Conservation (phyloP, 2,329 filamentous ascomycete genomes). For the Fusarium camptoceras region DNA sequence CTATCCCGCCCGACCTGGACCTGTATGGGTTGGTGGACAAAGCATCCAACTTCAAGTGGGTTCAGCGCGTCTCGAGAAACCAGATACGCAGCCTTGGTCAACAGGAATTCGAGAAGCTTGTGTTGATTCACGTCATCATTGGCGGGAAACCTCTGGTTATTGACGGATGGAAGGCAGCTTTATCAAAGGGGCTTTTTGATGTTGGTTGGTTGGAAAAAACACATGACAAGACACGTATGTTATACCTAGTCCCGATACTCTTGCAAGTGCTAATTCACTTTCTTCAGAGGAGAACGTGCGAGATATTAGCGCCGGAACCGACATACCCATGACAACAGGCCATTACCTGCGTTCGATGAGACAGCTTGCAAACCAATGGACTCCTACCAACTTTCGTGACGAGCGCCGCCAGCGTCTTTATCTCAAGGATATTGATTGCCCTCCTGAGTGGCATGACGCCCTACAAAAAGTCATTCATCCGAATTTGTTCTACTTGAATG, state of each 20-base stretch:
- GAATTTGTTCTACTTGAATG: constrained; percentile 90
- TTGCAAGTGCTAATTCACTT: constrained; percentile 33
- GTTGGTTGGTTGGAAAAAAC: constrained; percentile 82
- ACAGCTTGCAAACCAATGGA: constrained; percentile 86
- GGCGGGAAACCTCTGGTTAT: constrained; percentile 91
- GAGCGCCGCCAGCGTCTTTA: constrained; percentile 88
- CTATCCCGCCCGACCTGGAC: constrained; percentile 87
- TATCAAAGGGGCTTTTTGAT: constrained; percentile 84
- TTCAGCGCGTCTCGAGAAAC: constrained; percentile 79
- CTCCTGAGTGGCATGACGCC: constrained; percentile 84
- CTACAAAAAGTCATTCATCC: constrained; percentile 82
- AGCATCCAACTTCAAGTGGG: constrained; percentile 88
- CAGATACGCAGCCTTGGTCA: constrained; percentile 82
- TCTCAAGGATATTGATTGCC: constrained; percentile 97
- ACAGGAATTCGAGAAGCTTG: constrained; percentile 85
- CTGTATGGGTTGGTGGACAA: constrained; percentile 79
- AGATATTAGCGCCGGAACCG: constrained; percentile 77
- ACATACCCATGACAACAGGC: constrained; percentile 86
- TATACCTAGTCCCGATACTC: neutral
- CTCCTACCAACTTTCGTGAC: constrained; percentile 78
- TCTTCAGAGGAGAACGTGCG: constrained; percentile 81
- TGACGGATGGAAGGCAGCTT: constrained; percentile 82
- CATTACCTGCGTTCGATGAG: constrained; percentile 93
- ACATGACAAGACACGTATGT: constrained; percentile 81
- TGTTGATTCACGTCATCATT: constrained; percentile 83